Percentiles rank a stretch among this genome's conserved stretches.
Evolutionary conservation across 352 stramenopile genomes (phyloP).

Genomic region (Phytopythium vexans): DNA sequence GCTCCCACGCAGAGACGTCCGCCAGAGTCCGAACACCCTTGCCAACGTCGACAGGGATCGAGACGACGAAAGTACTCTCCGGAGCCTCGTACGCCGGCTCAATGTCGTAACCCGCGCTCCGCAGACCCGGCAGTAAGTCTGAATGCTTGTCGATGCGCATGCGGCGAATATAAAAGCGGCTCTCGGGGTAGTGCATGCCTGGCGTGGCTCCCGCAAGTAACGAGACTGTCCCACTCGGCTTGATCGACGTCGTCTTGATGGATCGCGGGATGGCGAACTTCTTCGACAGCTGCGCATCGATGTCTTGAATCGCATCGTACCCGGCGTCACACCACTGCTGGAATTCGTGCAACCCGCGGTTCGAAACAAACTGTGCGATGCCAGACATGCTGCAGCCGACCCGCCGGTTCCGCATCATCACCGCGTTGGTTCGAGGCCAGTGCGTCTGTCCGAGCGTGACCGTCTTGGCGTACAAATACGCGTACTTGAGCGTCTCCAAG

Average conservation of each 20-base stretch:
- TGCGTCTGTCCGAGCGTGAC: conserved; percentile 92
- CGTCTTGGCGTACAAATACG: conserved; percentile 93
- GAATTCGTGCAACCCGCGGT: conserved; percentile 75
- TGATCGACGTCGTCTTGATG: conserved; percentile 94
- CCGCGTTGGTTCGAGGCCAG: conserved; percentile 89
- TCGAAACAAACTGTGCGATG: conserved; percentile 91
- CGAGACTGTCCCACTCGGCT: conserved; percentile 88
- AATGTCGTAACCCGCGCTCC: conserved; percentile 70
- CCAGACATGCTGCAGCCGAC: conserved; percentile 93
- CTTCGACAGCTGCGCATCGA: conserved; percentile 64
- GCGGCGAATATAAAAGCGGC: conserved; percentile 90
- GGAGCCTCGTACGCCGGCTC: conserved; percentile 69
- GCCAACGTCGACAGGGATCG: conserved; percentile 88
- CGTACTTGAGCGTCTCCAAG: conserved; percentile 81
- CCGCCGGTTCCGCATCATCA: conserved; percentile 91
- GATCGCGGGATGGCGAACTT: conserved; percentile 79
- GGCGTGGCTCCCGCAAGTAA: conserved; percentile 90
- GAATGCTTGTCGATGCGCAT: conserved; percentile 85
- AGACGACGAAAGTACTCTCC: conserved; percentile 83
- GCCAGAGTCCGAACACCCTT: conserved; percentile 79
- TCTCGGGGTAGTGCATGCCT: conserved; percentile 93
- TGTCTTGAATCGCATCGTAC: conserved; percentile 75
- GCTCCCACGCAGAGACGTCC: conserved; percentile 91
- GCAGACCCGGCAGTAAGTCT: conserved; percentile 72
- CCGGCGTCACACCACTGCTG: conserved; percentile 85